These are phyloP conservation scores for Ophiosphaerella narmari DNA, from an alignment of 2,329 filamentous ascomycete genomes.

Conservation along the genomic window DNA sequence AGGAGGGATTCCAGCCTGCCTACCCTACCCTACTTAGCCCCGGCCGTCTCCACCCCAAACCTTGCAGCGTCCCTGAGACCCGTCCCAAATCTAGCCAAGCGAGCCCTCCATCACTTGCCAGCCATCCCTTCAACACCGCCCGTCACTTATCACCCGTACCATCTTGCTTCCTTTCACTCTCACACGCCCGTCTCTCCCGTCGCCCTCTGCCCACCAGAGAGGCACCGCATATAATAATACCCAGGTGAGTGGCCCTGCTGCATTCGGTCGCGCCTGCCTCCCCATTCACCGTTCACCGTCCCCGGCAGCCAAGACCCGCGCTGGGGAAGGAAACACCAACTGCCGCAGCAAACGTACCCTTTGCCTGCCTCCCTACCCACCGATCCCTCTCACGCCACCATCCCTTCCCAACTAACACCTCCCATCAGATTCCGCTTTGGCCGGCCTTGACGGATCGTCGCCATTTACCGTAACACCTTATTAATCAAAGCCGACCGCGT, in stretches of 20 bases:
- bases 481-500: conserved; percentile 22
- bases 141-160: conserved; percentile 10
- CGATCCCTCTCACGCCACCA: conserved; percentile 5
- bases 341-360: conserved; percentile 3
- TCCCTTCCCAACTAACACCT: conserved; percentile 17
- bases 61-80: conserved; percentile 35
- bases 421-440: conserved; percentile 36
- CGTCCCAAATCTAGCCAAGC: conserved; percentile 25
- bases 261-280: conserved; percentile 10
- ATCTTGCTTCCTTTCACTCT: conserved; percentile 2
- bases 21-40: conserved; percentile 1
- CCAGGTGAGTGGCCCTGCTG: conserved; percentile 32
- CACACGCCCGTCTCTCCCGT: background rate
- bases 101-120: conserved; percentile 33
- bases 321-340: conserved; percentile 9
- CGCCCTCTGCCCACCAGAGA: background rate
- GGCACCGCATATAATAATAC: too few relatives aligned
- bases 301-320: conserved; percentile 12
- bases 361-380: background rate
- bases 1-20: background rate
- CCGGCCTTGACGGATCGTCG: conserved; percentile 39
- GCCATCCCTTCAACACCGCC: conserved; percentile 34
- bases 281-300: conserved; percentile 4
- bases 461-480: conserved; percentile 30
- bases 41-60: conserved; percentile 28